Percentiles rank a stretch among this genome's conserved stretches.
Conservation (phyloP, 169 alveolate species). For the Eimeria tenella region DNA sequence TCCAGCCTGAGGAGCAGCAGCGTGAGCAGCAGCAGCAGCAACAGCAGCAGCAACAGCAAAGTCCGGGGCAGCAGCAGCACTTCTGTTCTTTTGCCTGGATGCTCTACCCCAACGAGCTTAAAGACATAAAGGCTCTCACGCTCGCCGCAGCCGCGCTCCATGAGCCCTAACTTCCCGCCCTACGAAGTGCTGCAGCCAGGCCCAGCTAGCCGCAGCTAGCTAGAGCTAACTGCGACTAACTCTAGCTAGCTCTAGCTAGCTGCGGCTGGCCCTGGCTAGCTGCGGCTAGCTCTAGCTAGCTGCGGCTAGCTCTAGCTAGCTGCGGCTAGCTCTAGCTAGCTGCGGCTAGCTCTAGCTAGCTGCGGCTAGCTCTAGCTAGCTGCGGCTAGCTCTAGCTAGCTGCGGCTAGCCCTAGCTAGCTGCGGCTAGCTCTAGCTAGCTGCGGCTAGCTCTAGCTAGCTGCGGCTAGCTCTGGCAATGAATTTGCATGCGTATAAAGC, state of each 20-base stretch:
- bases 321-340: neutral
- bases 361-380: neutral
- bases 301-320: neutral
- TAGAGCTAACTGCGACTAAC: neutral
- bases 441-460: neutral
- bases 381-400: neutral
- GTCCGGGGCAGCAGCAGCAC: conserved; percentile 11
- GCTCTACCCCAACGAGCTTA: conserved; percentile 3
- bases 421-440: neutral
- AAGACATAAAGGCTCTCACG: neutral
- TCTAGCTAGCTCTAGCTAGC: neutral
- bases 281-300: neutral
- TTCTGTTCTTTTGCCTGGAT: conserved; percentile 22
- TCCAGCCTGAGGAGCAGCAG: neutral
- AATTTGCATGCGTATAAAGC: too few species aligned
- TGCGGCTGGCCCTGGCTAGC: neutral
- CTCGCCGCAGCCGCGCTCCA: neutral
- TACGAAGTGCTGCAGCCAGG: neutral
- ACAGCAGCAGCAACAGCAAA: conserved; percentile 15
- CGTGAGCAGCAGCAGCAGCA: neutral
- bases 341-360: neutral
- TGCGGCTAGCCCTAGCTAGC: too few species aligned
- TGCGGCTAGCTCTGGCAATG: too few species aligned
- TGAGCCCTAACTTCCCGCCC: neutral
- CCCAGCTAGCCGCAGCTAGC: neutral